Percentiles rank a stretch among this genome's conserved stretches.
These are phyloP conservation scores for Eurotiales sp. DNA, from an alignment of 2,329 filamentous ascomycete species.

Conservation along the genomic window DNA sequence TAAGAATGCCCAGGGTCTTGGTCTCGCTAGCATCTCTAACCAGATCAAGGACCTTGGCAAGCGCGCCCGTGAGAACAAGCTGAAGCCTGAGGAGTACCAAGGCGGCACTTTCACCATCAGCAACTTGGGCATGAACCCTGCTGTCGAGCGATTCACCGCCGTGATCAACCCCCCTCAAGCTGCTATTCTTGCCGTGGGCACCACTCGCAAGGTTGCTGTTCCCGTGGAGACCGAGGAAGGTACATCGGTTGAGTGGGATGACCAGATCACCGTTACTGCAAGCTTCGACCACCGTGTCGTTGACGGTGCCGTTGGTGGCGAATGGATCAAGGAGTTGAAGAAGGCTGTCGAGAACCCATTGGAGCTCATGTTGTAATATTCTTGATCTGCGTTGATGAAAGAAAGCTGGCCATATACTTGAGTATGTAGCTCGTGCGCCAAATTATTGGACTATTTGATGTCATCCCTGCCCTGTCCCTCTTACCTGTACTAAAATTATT, in stretches of 20 bases:
- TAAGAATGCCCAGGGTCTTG: constrained; percentile 78
- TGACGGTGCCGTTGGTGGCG: constrained; percentile 90
- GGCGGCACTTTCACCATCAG: constrained; percentile 98
- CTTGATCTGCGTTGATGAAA: neutral
- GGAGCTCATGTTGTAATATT: constrained; percentile 78
- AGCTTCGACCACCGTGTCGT: constrained; percentile 99
- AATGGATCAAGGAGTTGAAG: constrained; percentile 97
- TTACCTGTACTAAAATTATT: constrained; percentile 18
- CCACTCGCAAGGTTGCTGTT: constrained; percentile 90
- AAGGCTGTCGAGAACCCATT: constrained; percentile 96
- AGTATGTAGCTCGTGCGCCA: constrained; percentile 10
- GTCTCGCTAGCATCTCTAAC: constrained; percentile 80
- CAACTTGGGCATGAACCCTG: constrained; percentile 99
- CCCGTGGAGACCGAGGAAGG: constrained; percentile 83
- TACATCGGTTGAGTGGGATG: constrained; percentile 81
- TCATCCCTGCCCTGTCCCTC: constrained; percentile 10
- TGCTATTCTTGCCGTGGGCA: constrained; percentile 90
- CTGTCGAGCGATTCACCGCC: constrained; percentile 94
- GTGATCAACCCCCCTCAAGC: constrained; percentile 99
- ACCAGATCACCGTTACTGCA: constrained; percentile 90
- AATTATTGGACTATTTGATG: neutral
- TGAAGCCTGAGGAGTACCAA: constrained; percentile 99
- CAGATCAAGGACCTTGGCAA: constrained; percentile 96
- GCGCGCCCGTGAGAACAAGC: constrained; percentile 92
- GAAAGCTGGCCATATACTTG: constrained; percentile 1